phyloP scores from a whole-genome alignment of 768 basidiomycete species.

The Scleroderma bovista region DNA sequence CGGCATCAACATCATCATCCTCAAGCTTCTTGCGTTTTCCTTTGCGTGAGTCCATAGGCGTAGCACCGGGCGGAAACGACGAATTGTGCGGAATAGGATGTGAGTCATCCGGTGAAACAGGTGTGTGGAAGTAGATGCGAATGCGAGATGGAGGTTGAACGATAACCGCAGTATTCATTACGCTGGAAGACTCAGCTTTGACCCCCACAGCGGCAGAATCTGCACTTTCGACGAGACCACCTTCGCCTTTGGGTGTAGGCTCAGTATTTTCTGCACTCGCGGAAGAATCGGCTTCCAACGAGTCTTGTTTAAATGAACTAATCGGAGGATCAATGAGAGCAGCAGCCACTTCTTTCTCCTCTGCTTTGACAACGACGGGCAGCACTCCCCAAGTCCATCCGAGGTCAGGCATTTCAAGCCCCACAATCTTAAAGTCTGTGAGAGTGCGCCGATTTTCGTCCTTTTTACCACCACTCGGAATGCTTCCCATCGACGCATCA shows the following conservation, averaged over 20 bases:
- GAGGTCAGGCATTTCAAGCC: slow-evolving; percentile 76
- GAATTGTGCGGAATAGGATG: slow-evolving; percentile 65
- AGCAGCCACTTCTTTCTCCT: slow-evolving; percentile 32
- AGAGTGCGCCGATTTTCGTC: slow-evolving; percentile 88
- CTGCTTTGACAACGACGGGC: slow-evolving; percentile 34
- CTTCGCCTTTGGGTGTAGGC: slow-evolving; percentile 14
- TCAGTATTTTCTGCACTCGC: slow-evolving; percentile 16
- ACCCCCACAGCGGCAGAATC: slow-evolving; percentile 30
- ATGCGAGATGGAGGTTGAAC: slow-evolving; percentile 70
- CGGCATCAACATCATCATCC: slow-evolving; percentile 78
- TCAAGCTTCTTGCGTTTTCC: slow-evolving; percentile 88
- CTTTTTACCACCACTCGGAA: slow-evolving; percentile 61
- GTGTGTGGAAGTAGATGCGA: slow-evolving; percentile 90
- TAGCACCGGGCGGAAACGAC: slow-evolving; percentile 33
- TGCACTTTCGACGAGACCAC: slow-evolving; percentile 7
- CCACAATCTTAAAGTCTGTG: slow-evolving; percentile 97
- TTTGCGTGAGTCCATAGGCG: slow-evolving; percentile 58
- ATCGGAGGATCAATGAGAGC: slow-evolving; percentile 28
- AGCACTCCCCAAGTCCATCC: slow-evolving; percentile 83
- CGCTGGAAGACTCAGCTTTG: slow-evolving; percentile 23
- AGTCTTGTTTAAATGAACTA: slow-evolving; percentile 29
- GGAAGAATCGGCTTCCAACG: slow-evolving; percentile 18
- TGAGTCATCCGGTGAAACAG: slow-evolving; percentile 76
- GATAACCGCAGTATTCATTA: slow-evolving; percentile 26
- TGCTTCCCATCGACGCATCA: slow-evolving; percentile 45